These are phyloP conservation scores for Penicillium sp. DNA, from an alignment of 2,329 filamentous ascomycete genomes.

Conservation along the genomic window DNA sequence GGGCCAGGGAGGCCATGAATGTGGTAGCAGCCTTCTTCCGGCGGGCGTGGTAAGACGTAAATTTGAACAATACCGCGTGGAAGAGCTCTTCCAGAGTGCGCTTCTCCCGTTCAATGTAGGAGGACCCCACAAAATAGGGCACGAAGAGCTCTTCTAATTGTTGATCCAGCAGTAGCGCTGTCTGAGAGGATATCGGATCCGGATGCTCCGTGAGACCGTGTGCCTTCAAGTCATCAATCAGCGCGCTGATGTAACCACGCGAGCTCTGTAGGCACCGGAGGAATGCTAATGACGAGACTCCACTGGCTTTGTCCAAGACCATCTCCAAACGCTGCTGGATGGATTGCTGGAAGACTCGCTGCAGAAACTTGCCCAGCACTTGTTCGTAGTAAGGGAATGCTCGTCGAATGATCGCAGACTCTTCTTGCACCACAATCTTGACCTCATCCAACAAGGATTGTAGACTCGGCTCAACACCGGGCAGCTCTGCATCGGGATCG, in stretches of 20 bases:
- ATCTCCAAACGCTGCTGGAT: conserved; percentile 95
- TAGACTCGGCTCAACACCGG: conserved; percentile 85
- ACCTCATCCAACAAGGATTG: conserved; percentile 94
- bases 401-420: conserved; percentile 93
- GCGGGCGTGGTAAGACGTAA: conserved; percentile 81
- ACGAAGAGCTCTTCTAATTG: conserved; percentile 68
- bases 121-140: conserved; percentile 65
- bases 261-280: conserved; percentile 88
- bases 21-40: conserved; percentile 86
- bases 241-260: conserved; percentile 78
- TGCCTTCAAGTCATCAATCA: conserved; percentile 90
- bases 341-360: conserved; percentile 95
- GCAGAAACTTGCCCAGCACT: conserved; percentile 88
- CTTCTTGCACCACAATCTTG: conserved; percentile 92
- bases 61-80: conserved; percentile 92
- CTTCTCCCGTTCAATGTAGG: conserved; percentile 67
- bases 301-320: conserved; percentile 91
- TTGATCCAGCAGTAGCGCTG: conserved; percentile 69
- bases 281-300: conserved; percentile 89
- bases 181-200: conserved; percentile 84
- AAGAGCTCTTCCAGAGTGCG: conserved; percentile 76
- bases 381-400: conserved; percentile 97
- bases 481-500: conserved; percentile 89
- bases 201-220: conserved; percentile 96
- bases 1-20: conserved; percentile 89